Base-by-base conservation (phyloP, 108 stramenopile genomes). In the Nitzschia inconspicua region DNA sequence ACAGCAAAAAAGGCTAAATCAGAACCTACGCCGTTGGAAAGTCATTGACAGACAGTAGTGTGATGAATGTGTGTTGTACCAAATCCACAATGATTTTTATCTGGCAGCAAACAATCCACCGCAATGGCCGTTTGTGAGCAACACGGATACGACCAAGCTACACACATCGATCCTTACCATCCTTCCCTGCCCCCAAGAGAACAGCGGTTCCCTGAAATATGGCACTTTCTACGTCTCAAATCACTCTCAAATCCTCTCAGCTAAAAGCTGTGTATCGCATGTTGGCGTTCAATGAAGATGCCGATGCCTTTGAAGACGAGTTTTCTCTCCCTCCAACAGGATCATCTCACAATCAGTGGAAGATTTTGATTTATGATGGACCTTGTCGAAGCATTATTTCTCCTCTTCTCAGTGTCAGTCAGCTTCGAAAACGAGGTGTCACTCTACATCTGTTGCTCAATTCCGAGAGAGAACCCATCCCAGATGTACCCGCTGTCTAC, bases 401-500 rank as follows among this genome's bases (percentile, higher is more conserved):
- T 3, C 97, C 98, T 4, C 78, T 99, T 6, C 66, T 98, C 10
- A 85, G 84, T 48, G 97, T 99, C 14, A 84, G 89, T 44, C 91
- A 90, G 65, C 85, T 99, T 19, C 89, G 99, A 11, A 74, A 87
- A 30, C 82, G 86, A 6, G 99, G 99, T 34, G 97, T 99, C 20
- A 99, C 99, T 1, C 80, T 99, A 11, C 99, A 99, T 64, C 56
- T 95, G 56, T 78, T 95, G 61, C 72, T 96, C 52, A 78, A 94
- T 25, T 76, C 81, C 32, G 94, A 93, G 50, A 83, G 98, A 0
- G 95, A 96, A 47, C 73, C 91, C 46, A 95, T 98, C 39, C 96
- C 96, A 18, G 98, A 98, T 71, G 98, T 97, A 1, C 95, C 97
- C 2, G 98, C 92, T 31, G 81, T 98, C 8, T 98, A 99, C 79